phyloP scores from a whole-genome alignment of 2,329 filamentous ascomycete species.

The Sporothrix curviconia region DNA sequence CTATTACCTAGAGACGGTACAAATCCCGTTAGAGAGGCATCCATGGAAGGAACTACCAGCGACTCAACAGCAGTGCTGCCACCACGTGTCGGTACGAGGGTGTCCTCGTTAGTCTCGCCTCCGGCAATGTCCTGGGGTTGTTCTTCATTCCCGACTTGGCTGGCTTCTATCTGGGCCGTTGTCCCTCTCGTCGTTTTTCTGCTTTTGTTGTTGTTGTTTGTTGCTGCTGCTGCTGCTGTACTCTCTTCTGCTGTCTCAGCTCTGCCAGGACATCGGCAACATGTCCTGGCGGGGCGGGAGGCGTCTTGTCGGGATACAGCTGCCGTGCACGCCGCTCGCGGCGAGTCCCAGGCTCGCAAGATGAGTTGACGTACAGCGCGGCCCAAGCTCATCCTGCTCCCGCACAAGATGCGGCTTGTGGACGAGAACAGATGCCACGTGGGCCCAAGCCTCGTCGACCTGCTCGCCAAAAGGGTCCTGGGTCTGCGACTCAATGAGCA shows the following conservation, averaged over 20 bases:
- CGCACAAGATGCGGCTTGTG: slow-evolving; percentile 13
- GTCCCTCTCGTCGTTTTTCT: not conserved
- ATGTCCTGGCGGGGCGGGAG: not conserved
- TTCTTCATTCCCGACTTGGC: too few relatives aligned
- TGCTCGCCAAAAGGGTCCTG: slow-evolving; percentile 16
- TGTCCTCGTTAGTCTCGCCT: not conserved
- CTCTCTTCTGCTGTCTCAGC: not conserved
- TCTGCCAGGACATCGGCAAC: not conserved
- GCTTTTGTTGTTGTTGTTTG: not conserved
- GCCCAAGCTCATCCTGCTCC: slow-evolving; percentile 18
- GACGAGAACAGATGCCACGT: slow-evolving; percentile 19
- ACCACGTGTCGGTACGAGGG: too few relatives aligned
- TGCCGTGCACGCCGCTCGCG: slow-evolving; percentile 17
- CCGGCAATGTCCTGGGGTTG: not conserved
- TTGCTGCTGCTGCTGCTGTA: not conserved
- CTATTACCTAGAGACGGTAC: not conserved
- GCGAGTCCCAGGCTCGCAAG: slow-evolving; percentile 20
- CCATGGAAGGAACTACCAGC: not conserved
- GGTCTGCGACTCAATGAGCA: slow-evolving; percentile 26
- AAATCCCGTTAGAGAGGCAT: not conserved
- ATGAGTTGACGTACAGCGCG: slow-evolving; percentile 20
- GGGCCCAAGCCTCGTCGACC: slow-evolving; percentile 19
- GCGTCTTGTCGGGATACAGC: not conserved
- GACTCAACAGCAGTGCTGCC: not conserved
- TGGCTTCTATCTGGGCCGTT: too few relatives aligned